Percentiles rank a stretch among this genome's conserved stretches.
These are phyloP conservation scores for Ambrosia artemisiifolia DNA, from an alignment of 129 eudicot genomes.

Conservation along the genomic window DNA sequence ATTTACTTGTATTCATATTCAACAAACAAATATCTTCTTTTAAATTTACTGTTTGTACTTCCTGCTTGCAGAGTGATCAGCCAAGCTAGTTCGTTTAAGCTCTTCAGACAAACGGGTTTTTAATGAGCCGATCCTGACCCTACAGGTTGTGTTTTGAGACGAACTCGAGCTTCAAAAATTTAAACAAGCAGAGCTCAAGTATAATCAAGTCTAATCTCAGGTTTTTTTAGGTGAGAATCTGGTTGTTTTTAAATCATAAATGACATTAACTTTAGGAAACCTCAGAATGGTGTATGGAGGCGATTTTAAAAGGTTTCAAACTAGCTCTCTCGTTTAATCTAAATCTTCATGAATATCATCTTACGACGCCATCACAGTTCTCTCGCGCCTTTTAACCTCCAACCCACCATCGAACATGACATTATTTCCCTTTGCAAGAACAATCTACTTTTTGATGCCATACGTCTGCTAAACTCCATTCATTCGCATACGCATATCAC, in stretches of 20 bases:
- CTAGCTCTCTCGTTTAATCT: conserved; percentile 5
- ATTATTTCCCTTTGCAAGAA: conserved; percentile 54
- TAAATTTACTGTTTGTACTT: background rate
- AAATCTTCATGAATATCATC: conserved; percentile 44
- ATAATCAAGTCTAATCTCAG: background rate
- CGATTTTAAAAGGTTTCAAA: background rate
- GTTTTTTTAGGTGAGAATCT: background rate
- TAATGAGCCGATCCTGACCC: background rate
- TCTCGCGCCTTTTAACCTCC: conserved; percentile 14
- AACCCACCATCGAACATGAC: conserved; percentile 25
- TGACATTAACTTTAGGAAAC: background rate
- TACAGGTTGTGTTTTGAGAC: background rate
- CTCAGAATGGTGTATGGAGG: background rate
- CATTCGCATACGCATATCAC: conserved; percentile 15
- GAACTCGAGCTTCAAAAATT: too few relatives aligned
- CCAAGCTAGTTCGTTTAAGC: background rate
- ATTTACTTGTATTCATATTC: background rate
- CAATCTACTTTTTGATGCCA: conserved; percentile 50
- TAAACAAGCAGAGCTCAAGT: background rate
- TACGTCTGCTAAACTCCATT: conserved; percentile 41
- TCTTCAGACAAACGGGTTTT: background rate
- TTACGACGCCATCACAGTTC: conserved; percentile 39
- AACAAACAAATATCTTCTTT: background rate
- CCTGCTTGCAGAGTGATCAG: background rate
- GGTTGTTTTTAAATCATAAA: background rate